phyloP scores from a whole-genome alignment of 495 filamentous ascomycete genomes.

The Bathelium albidoporum region DNA sequence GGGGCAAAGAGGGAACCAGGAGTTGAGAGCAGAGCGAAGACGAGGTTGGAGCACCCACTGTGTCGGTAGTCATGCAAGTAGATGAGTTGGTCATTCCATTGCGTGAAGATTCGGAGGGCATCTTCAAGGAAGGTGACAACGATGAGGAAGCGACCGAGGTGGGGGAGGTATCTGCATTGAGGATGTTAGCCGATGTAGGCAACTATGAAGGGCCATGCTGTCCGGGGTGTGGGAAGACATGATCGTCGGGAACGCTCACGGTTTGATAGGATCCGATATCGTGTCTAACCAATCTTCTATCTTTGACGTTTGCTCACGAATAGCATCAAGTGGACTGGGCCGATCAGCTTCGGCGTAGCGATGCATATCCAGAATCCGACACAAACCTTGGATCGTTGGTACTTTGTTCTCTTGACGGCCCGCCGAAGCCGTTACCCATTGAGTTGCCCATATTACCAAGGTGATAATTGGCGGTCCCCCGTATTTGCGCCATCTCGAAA shows the following conservation, averaged over 20 bases:
- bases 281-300: conserved; percentile 93
- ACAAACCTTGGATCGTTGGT: conserved; percentile 52
- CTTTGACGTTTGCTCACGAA: conserved; percentile 92
- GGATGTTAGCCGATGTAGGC: neutral
- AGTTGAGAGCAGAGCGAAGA: conserved; percentile 26
- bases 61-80: conserved; percentile 89
- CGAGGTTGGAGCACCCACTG: too few relatives aligned
- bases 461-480: conserved; percentile 93
- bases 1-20: conserved; percentile 9
- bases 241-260: conserved; percentile 51
- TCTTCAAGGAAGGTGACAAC: conserved; percentile 98
- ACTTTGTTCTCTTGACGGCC: conserved; percentile 48
- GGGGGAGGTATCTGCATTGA: conserved; percentile 69
- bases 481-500: conserved; percentile 77
- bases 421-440: conserved; percentile 37
- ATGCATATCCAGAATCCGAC: neutral
- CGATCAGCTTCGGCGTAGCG: neutral
- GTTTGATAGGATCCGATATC: conserved; percentile 81
- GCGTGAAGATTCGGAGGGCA: conserved; percentile 87
- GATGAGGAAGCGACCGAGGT: conserved; percentile 92
- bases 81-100: conserved; percentile 91
- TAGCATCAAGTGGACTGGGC: conserved; percentile 66
- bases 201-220: neutral
- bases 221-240: neutral
- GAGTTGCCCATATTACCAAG: conserved; percentile 54